Conservation (phyloP, 208 protist species). For the Leishmania tropica region DNA sequence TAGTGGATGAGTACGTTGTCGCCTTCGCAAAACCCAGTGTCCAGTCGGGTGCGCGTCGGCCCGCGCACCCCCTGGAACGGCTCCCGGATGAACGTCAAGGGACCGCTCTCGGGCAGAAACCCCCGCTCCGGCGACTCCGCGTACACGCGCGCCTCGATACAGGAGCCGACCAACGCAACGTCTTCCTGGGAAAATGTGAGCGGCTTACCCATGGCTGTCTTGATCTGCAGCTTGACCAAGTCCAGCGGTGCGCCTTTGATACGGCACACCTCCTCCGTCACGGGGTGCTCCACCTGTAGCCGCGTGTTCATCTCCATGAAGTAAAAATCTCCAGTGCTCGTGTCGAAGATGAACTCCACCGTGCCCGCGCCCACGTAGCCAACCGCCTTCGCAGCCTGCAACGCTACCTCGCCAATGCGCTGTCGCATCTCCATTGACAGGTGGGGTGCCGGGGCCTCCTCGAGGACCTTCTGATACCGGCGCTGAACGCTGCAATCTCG, state of each 20-base stretch:
- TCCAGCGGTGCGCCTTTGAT: conserved; percentile 67
- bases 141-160: conserved; percentile 96
- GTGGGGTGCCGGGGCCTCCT: conserved; percentile 88
- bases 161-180: conserved; percentile 69
- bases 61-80: conserved; percentile 39
- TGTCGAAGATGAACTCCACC: conserved; percentile 98
- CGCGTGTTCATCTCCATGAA: conserved; percentile 99
- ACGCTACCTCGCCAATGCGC: conserved; percentile 83
- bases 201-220: conserved; percentile 61
- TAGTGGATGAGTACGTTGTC: conserved; percentile 93
- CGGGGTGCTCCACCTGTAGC: conserved; percentile 96
- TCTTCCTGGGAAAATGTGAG: conserved; percentile 86
- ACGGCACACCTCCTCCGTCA: conserved; percentile 95
- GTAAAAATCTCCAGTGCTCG: conserved; percentile 88
- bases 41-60: conserved; percentile 51
- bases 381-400: conserved; percentile 83
- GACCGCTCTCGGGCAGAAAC: conserved; percentile 84
- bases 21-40: conserved; percentile 83
- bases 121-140: conserved; percentile 92
- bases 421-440: conserved; percentile 55
- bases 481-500: conserved; percentile 96
- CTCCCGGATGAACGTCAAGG: conserved; percentile 32
- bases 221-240: conserved; percentile 96
- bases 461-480: conserved; percentile 96
- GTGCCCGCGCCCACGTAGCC: conserved; percentile 96